Conservation (phyloP, 2,329 filamentous ascomycete genomes). For the Epicoccum sorghinum region DNA sequence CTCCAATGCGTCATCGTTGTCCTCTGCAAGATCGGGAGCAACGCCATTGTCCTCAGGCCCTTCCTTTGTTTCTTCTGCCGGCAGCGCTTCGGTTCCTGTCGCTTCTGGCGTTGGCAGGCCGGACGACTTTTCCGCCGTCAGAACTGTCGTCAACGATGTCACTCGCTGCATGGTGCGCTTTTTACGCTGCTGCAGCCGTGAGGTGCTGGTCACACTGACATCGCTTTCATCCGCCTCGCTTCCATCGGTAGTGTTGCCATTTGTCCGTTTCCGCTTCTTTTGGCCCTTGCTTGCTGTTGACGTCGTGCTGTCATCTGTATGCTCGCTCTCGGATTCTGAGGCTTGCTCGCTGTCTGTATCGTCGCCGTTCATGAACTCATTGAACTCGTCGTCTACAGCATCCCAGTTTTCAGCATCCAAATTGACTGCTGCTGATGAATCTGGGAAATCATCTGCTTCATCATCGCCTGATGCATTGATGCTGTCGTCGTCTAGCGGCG, state of each 20-base stretch:
- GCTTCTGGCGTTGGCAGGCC: slow-evolving; percentile 50
- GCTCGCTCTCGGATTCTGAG: slow-evolving; percentile 43
- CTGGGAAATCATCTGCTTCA: slow-evolving; percentile 37
- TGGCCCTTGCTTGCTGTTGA: slow-evolving; percentile 30
- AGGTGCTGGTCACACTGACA: slow-evolving; percentile 43
- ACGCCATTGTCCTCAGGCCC: slow-evolving; percentile 38
- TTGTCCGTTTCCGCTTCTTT: slow-evolving; percentile 46
- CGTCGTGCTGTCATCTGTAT: slow-evolving; percentile 37
- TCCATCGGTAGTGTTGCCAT: slow-evolving; percentile 35
- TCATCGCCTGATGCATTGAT: slow-evolving; percentile 49
- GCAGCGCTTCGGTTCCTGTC: slow-evolving; percentile 38
- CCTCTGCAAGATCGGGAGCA: slow-evolving; percentile 49
- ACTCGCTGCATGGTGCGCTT: slow-evolving; percentile 55
- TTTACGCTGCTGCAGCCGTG: slow-evolving; percentile 55
- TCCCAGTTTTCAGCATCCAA: slow-evolving; percentile 49
- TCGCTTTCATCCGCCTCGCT: slow-evolving; percentile 53
- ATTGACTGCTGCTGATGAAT: slow-evolving; percentile 33
- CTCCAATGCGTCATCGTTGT: slow-evolving; percentile 61
- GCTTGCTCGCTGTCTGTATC: slow-evolving; percentile 42
- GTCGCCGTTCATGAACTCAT: slow-evolving; percentile 69
- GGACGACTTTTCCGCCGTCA: slow-evolving; percentile 47
- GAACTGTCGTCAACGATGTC: slow-evolving; percentile 54
- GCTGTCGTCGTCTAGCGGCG: slow-evolving; percentile 50
- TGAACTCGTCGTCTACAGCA: slow-evolving; percentile 71
- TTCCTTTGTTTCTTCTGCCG: slow-evolving; percentile 53